A percentile compares a stretch with the other conserved stretches of the same genome.
Evolutionary conservation across 306 rosid species (phyloP).

Genomic region (Trichosanthes cucumerina): DNA sequence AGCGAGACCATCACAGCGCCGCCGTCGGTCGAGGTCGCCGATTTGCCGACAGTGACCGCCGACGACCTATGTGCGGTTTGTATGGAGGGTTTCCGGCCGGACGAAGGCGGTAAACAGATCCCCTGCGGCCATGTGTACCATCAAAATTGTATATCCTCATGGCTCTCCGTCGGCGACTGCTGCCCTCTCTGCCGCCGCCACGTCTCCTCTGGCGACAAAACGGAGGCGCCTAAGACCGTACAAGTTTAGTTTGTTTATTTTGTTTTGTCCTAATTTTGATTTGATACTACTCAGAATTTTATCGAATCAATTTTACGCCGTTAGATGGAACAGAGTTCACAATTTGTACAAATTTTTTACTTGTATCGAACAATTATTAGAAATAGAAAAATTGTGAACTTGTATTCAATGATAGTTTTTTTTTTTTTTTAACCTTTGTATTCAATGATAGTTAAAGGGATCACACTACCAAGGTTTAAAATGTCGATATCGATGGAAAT

Average conservation of each 20-base stretch:
- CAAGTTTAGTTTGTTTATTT: neutral
- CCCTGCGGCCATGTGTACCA: constrained; percentile 67
- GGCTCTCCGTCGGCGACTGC: constrained; percentile 43
- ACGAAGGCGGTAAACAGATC: constrained; percentile 25
- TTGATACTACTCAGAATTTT: neutral
- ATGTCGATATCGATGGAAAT: too few relatives aligned
- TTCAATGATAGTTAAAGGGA: too few relatives aligned
- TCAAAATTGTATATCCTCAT: constrained; percentile 39
- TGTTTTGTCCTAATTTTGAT: neutral
- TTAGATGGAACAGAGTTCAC: too few relatives aligned
- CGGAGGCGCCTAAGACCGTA: neutral
- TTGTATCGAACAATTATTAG: too few relatives aligned
- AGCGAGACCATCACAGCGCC: neutral
- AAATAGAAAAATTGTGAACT: too few relatives aligned
- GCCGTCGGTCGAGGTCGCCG: neutral
- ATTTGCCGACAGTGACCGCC: constrained; percentile 19
- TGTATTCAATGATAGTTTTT: too few relatives aligned
- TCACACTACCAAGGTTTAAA: too few relatives aligned
- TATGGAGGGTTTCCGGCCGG: constrained; percentile 27
- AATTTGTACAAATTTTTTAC: too few relatives aligned
- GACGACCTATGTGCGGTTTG: constrained; percentile 45
- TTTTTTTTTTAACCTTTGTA: too few relatives aligned
- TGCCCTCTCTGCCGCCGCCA: constrained; percentile 70
- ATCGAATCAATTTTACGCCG: too few relatives aligned
- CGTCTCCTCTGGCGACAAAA: constrained; percentile 15